These are phyloP conservation scores for Talaromyces stipitatus DNA, from an alignment of 495 filamentous ascomycete species.

Conservation along the genomic window DNA sequence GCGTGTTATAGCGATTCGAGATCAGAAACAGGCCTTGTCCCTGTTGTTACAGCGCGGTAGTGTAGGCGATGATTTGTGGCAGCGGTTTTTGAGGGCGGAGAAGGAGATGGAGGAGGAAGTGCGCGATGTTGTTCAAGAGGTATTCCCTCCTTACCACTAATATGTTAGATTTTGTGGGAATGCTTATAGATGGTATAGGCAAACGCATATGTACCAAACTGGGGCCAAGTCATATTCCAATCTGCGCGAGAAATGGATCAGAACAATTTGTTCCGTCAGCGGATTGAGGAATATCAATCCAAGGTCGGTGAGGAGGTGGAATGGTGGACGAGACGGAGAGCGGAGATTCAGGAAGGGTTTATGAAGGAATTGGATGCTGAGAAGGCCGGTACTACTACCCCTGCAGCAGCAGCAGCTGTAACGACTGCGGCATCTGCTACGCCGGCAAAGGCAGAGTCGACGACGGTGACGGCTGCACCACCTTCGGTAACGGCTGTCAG, in stretches of 20 bases:
- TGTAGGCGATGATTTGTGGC: constrained; percentile 95
- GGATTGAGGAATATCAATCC: constrained; percentile 55
- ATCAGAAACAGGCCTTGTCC: constrained; percentile 76
- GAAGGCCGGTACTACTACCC: constrained; percentile 20
- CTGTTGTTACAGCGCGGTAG: constrained; percentile 79
- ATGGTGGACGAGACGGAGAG: constrained; percentile 86
- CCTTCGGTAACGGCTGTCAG: constrained; percentile 34
- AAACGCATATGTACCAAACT: constrained; percentile 76
- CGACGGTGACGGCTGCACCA: constrained; percentile 9
- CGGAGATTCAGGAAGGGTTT: constrained; percentile 64
- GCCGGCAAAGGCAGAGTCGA: not conserved
- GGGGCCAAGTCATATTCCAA: constrained; percentile 95
- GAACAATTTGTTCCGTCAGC: constrained; percentile 53
- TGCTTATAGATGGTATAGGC: constrained; percentile 41
- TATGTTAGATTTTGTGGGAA: no score
- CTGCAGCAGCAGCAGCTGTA: constrained; percentile 12
- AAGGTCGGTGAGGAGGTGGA: constrained; percentile 64
- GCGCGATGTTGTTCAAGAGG: constrained; percentile 87
- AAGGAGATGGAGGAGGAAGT: constrained; percentile 97
- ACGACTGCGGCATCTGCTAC: constrained; percentile 6
- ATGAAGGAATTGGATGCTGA: constrained; percentile 74
- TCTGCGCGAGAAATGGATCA: constrained; percentile 79
- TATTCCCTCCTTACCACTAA: constrained; percentile 20
- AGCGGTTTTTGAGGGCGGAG: constrained; percentile 82
- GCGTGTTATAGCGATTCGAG: constrained; percentile 77